phyloP scores from a whole-genome alignment of 257 asterid species.

The Plantago ovata region DNA sequence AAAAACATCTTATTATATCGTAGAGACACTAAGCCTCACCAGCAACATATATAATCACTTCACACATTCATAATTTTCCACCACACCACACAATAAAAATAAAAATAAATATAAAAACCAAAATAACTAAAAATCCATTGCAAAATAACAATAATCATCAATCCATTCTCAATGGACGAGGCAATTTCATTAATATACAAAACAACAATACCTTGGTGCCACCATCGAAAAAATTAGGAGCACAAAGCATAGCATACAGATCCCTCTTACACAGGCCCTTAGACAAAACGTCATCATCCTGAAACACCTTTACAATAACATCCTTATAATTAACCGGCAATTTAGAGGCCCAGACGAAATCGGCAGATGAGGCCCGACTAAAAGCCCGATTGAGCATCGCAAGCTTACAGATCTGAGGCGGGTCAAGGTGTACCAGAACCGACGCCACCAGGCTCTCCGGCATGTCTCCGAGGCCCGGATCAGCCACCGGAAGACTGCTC shows the following conservation, averaged over 20 bases:
- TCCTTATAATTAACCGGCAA: conserved; percentile 46
- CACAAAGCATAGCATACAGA: conserved; percentile 53
- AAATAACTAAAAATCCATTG: too few species aligned
- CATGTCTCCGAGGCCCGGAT: conserved; percentile 51
- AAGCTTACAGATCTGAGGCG: conserved; percentile 56
- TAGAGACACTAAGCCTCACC: too few species aligned
- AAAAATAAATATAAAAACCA: background rate
- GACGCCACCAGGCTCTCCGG: conserved; percentile 66
- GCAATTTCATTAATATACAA: too few species aligned
- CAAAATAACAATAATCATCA: too few species aligned
- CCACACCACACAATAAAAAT: background rate
- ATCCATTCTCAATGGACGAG: too few species aligned
- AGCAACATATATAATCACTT: too few species aligned
- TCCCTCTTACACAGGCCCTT: conserved; percentile 47
- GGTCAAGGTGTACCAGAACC: conserved; percentile 52
- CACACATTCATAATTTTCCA: too few species aligned
- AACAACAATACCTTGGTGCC: conserved; percentile 51
- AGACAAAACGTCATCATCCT: conserved; percentile 15
- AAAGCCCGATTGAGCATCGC: conserved; percentile 51
- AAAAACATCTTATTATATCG: too few species aligned
- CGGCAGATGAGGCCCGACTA: conserved; percentile 57
- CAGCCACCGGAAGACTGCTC: conserved; percentile 7
- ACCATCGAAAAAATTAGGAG: conserved; percentile 48
- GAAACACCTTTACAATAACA: conserved; percentile 43
- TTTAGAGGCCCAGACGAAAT: conserved; percentile 71